Percentiles rank a stretch among this genome's conserved stretches.
Evolutionary conservation across 2,329 filamentous ascomycete genomes (phyloP).

Genomic region (Stromatinia cepivora): DNA sequence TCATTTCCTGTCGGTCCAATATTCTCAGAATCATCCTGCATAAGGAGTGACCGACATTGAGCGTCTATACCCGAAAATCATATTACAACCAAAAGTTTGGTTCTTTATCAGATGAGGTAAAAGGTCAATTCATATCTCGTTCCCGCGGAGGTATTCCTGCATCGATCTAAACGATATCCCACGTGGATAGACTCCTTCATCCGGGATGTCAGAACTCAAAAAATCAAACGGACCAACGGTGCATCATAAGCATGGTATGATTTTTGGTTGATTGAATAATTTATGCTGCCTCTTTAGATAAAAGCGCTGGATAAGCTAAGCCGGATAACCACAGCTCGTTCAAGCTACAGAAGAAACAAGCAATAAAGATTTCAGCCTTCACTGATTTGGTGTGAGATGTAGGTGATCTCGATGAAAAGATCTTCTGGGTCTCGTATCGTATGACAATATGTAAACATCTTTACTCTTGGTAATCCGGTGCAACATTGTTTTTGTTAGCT

Average conservation of each 20-base stretch:
- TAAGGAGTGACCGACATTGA: neutral
- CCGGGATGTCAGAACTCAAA: neutral
- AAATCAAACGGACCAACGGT: neutral
- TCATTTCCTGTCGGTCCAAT: neutral
- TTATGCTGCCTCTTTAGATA: neutral
- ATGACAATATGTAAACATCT: neutral
- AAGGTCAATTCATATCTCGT: neutral
- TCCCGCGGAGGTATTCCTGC: neutral
- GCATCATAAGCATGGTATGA: neutral
- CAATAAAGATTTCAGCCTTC: slow-evolving; percentile 1
- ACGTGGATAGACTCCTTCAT: neutral
- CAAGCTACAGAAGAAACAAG: neutral
- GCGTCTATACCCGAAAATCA: neutral
- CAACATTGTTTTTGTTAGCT: neutral
- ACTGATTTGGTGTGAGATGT: neutral
- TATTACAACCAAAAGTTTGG: neutral
- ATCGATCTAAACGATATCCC: neutral
- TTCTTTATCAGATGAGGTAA: neutral
- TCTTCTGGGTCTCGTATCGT: neutral
- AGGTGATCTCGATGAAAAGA: neutral
- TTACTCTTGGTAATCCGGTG: neutral
- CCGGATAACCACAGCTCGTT: neutral
- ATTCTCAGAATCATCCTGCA: neutral
- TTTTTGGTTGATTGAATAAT: neutral
- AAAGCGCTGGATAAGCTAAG: neutral